Base-by-base conservation (phyloP, 257 asterid genomes). In the Lavandula angustifolia region DNA sequence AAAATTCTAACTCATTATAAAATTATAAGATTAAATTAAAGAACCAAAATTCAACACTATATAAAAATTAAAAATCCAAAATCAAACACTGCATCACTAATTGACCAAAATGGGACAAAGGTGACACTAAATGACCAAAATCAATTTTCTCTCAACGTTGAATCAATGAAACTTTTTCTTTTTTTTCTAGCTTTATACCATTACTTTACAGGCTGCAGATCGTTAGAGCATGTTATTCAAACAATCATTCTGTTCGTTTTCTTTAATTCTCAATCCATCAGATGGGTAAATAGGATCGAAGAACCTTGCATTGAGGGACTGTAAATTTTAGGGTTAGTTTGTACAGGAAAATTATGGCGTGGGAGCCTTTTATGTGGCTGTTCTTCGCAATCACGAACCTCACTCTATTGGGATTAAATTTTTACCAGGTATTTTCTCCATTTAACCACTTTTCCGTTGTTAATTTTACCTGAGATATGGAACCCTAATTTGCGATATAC, bases 311-410 rank as follows among this genome's bases (percentile, higher is more conserved):
- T n/a, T 22, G 3, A 49, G 1, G 67, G 27, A 18, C 37, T 14
- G 63, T 61, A 43, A 62, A 70, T 64, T 64, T n/a, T 14, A 14
- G 66, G 17, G 73, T 48, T 52, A 1, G 31, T 59, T 62, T 14
- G 50, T 22, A 50, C 48, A 0, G 17, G 12, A 58, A 60, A 44
- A 31, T 42, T 41, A 88, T 91, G 98, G 78, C 47, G 38, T 83
- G 83, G 94, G 80, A 67, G 54, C 85, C 88, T 41, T 35, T 85
- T 73, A 71, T 82, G n/a, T 91, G 98, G 98, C 6, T 86, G 13
- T 38, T 83, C 34, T 78, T 84, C 62, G 68, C 88, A 63, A n/a
- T 67, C n/a, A 64, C 79, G 60, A 85, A 83, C 67, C 75, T 88
- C 12, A 42, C 75, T 16, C 90, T 88, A 29, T 62, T 86, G 18